phyloP scores from a whole-genome alignment of 805 yeast species.

The Schizosaccharomyces cryophilus region DNA sequence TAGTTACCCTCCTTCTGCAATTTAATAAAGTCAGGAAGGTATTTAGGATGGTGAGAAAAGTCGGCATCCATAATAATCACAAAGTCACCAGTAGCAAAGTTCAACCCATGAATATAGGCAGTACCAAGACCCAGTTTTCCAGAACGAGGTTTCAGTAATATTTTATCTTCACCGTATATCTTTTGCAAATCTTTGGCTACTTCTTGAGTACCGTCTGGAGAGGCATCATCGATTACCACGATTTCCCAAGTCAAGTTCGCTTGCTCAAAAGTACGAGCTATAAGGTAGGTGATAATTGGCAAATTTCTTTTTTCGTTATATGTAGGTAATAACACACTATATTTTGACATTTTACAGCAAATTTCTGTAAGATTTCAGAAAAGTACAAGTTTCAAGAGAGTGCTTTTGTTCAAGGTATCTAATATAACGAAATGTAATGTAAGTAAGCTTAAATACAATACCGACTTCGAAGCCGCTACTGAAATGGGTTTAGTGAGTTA shows the following conservation, averaged over 20 bases:
- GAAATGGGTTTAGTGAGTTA: too few species aligned
- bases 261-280: conserved; percentile 40
- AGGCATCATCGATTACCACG: conserved; percentile 50
- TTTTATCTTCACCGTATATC: conserved; percentile 11
- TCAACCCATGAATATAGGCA: conserved; percentile 55
- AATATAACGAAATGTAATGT: too few species aligned
- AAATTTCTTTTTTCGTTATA: conserved; percentile 47
- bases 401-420: too few species aligned
- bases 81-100: conserved; percentile 45
- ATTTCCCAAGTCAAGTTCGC: conserved; percentile 46
- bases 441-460: too few species aligned
- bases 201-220: conserved; percentile 65
- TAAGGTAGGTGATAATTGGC: conserved; percentile 44
- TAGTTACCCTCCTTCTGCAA: conserved; percentile 24
- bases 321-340: conserved; percentile 54
- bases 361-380: not conserved
- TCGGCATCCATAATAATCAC: conserved; percentile 71
- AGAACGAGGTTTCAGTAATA: conserved; percentile 40
- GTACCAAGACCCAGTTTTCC: conserved; percentile 63
- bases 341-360: conserved; percentile 19
- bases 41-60: conserved; percentile 58
- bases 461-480: too few species aligned
- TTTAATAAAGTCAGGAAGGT: conserved; percentile 49
- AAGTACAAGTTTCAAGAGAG: too few species aligned
- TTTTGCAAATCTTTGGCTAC: conserved; percentile 35